Evolutionary conservation across 306 rosid species (phyloP).

Genomic region (Prunus kanzakura): DNA sequence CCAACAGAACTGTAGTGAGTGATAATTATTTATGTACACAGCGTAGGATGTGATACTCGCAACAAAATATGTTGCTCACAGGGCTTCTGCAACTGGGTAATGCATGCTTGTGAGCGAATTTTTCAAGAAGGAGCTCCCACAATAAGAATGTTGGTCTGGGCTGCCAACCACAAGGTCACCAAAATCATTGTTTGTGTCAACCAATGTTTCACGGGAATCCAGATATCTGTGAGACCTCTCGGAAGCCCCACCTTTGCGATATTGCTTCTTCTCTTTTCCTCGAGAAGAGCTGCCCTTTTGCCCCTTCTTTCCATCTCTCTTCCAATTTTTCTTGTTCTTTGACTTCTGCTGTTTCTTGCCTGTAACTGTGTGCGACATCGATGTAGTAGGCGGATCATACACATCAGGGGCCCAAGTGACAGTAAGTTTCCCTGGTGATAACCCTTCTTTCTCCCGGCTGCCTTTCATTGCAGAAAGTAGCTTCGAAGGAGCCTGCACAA

Average conservation of each 20-base stretch:
- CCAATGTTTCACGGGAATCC: conserved; percentile 20
- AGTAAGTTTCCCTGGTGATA: conserved; percentile 33
- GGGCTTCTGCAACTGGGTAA: conserved; percentile 64
- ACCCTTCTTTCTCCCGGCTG: conserved; percentile 52
- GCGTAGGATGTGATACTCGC: conserved; percentile 8
- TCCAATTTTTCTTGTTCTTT: conserved; percentile 54
- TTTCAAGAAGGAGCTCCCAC: conserved; percentile 56
- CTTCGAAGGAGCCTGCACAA: conserved; percentile 52
- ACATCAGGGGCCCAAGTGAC: conserved; percentile 92
- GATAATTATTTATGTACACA: conserved; percentile 37
- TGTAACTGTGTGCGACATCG: conserved; percentile 48
- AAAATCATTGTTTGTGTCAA: conserved; percentile 23
- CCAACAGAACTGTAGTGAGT: background rate
- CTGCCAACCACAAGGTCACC: conserved; percentile 36
- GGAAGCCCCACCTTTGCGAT: conserved; percentile 43
- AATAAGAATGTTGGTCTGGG: conserved; percentile 40
- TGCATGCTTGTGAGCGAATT: conserved; percentile 50
- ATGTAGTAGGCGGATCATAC: conserved; percentile 72
- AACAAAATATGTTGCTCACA: conserved; percentile 31
- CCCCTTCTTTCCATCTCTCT: conserved; percentile 65
- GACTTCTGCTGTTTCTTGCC: conserved; percentile 68
- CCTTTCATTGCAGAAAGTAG: conserved; percentile 86
- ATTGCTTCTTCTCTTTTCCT: conserved; percentile 64
- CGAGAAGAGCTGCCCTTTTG: conserved; percentile 50
- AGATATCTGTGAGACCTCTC: conserved; percentile 26